phyloP scores from a whole-genome alignment of 371 early-diverging fungal genomes.

The Mortierella sp. region DNA sequence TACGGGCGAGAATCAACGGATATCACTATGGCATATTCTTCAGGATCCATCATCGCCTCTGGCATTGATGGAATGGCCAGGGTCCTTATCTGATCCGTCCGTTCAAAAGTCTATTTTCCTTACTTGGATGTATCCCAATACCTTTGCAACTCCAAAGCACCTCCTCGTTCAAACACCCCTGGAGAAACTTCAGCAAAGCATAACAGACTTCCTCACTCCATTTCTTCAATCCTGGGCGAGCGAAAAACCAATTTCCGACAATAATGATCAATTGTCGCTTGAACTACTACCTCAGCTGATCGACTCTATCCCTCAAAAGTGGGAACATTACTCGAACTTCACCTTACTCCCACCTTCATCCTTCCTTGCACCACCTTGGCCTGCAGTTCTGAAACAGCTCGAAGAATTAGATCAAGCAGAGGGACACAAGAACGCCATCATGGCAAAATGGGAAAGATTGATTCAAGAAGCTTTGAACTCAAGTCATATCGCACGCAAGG shows the following conservation, averaged over 20 bases:
- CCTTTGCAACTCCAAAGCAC: slow-evolving; percentile 42
- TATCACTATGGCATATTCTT: slow-evolving; percentile 16
- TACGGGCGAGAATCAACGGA: not conserved
- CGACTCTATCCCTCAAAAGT: slow-evolving; percentile 51
- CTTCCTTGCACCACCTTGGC: slow-evolving; percentile 47
- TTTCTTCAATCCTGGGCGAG: slow-evolving; percentile 24
- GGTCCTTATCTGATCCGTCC: slow-evolving; percentile 13
- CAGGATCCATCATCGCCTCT: slow-evolving; percentile 9
- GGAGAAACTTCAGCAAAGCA: slow-evolving; percentile 30
- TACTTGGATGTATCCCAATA: slow-evolving; percentile 8
- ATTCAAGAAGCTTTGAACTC: slow-evolving; percentile 38
- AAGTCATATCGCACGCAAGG: slow-evolving; percentile 55
- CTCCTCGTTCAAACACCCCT: slow-evolving; percentile 47
- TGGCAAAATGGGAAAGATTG: slow-evolving; percentile 27
- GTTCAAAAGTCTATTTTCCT: slow-evolving; percentile 28
- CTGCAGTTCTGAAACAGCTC: slow-evolving; percentile 20
- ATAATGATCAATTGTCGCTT: slow-evolving; percentile 5
- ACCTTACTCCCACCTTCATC: slow-evolving; percentile 49
- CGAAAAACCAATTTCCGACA: not conserved
- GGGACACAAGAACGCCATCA: not conserved
- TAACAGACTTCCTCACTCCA: slow-evolving; percentile 26
- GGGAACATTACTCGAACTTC: slow-evolving; percentile 58
- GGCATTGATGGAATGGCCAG: slow-evolving; percentile 20
- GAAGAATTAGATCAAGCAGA: slow-evolving; percentile 18
- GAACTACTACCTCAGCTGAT: slow-evolving; percentile 24